A percentile compares a stretch with the other conserved stretches of the same genome.
These are phyloP conservation scores for Raffaelea arxii DNA, from an alignment of 2,329 filamentous ascomycete genomes.

Conservation along the genomic window DNA sequence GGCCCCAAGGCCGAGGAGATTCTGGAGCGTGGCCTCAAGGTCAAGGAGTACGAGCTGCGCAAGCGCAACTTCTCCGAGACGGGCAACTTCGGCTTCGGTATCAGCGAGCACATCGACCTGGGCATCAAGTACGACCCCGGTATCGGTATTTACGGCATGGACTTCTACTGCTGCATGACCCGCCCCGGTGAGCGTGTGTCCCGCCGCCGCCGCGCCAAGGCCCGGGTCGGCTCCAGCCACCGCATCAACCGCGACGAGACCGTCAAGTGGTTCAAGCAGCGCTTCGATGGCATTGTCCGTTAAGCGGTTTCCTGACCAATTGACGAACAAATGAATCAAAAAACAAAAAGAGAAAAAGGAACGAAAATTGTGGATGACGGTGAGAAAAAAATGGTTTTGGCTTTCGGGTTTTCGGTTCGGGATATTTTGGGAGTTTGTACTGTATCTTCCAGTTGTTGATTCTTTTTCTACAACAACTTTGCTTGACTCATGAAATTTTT, in stretches of 20 bases:
- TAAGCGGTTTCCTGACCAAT: constrained; percentile 43
- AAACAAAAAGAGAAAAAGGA: constrained; percentile 13
- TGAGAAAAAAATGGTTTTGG: constrained; percentile 4
- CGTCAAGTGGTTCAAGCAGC: constrained; percentile 85
- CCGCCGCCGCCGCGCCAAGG: constrained; percentile 85
- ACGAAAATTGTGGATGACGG: neutral
- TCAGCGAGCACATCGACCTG: constrained; percentile 99
- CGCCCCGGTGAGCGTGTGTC: constrained; percentile 96
- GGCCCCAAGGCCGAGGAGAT: constrained; percentile 97
- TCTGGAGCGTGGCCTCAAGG: constrained; percentile 99
- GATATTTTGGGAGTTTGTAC: constrained; percentile 8
- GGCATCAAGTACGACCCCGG: constrained; percentile 99
- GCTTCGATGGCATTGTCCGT: constrained; percentile 98
- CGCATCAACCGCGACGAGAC: constrained; percentile 91
- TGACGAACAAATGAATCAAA: constrained; percentile 9
- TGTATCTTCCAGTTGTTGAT: constrained; percentile 21
- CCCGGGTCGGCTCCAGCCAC: constrained; percentile 78
- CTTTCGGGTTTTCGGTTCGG: constrained; percentile 18
- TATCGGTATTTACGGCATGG: constrained; percentile 99
- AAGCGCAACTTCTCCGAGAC: constrained; percentile 99
- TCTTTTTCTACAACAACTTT: constrained; percentile 20
- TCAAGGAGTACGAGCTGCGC: constrained; percentile 99
- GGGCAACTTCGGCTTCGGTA: constrained; percentile 99
- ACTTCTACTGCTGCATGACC: constrained; percentile 99
- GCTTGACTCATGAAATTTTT: constrained; percentile 40